Conservation (phyloP, 2,329 filamentous ascomycete genomes). For the Aspergillus alliaceus region DNA sequence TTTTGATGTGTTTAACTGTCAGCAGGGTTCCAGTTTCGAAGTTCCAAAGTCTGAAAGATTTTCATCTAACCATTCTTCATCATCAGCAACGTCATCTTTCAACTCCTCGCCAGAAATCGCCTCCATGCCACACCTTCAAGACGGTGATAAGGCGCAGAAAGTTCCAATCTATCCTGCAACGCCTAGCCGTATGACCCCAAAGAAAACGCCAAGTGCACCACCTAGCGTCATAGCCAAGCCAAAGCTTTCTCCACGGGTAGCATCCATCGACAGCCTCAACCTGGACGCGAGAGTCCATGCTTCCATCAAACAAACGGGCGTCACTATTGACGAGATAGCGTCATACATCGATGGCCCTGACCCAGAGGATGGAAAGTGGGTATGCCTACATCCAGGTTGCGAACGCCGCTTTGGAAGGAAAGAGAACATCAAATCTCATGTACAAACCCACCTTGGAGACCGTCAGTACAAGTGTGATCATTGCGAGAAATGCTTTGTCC, state of each 20-base stretch:
- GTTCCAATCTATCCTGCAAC: conserved; percentile 31
- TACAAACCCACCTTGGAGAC: conserved; percentile 96
- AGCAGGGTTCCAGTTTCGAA: conserved; percentile 37
- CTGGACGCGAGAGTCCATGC: conserved; percentile 59
- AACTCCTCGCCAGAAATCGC: conserved; percentile 55
- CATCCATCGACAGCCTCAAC: conserved; percentile 50
- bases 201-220: conserved; percentile 17
- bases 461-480: conserved; percentile 91
- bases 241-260: conserved; percentile 42
- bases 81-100: conserved; percentile 50
- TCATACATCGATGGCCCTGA: conserved; percentile 73
- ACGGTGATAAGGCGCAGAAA: conserved; percentile 26
- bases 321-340: conserved; percentile 81
- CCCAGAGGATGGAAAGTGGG: conserved; percentile 73
- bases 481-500: conserved; percentile 93
- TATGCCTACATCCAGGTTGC: conserved; percentile 75
- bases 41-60: conserved; percentile 23
- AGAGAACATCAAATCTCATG: conserved; percentile 97
- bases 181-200: conserved; percentile 22
- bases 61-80: conserved; percentile 43
- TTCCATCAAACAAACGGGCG: conserved; percentile 74
- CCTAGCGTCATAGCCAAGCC: conserved; percentile 31
- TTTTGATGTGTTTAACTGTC: conserved; percentile 58
- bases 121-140: conserved; percentile 36
- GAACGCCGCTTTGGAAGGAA: conserved; percentile 92